Evolutionary conservation across 768 basidiomycete species (phyloP).

Genomic region (Amanita polypyramis): DNA sequence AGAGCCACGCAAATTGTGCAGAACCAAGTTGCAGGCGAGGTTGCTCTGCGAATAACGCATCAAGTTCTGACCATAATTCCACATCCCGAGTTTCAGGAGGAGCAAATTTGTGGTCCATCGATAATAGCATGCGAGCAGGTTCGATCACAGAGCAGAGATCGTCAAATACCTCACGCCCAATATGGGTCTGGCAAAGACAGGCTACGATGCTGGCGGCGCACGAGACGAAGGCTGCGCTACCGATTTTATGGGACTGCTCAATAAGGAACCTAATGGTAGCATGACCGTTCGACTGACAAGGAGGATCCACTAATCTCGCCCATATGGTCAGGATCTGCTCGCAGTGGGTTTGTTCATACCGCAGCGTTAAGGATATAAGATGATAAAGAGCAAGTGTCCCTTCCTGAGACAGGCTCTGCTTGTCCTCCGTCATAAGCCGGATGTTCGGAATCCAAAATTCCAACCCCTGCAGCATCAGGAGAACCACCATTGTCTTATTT

Average conservation of each 20-base stretch:
- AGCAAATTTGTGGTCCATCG: slow-evolving; percentile 58
- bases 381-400: slow-evolving; percentile 66
- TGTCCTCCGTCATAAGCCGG: slow-evolving; percentile 54
- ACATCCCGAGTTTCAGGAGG: slow-evolving; percentile 56
- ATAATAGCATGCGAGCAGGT: slow-evolving; percentile 75
- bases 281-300: slow-evolving; percentile 63
- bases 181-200: slow-evolving; percentile 68
- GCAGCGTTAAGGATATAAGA: slow-evolving; percentile 72
- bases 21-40: slow-evolving; percentile 65
- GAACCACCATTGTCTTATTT: slow-evolving; percentile 31
- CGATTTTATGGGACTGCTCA: slow-evolving; percentile 80
- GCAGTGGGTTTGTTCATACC: slow-evolving; percentile 62
- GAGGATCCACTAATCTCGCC: slow-evolving; percentile 64
- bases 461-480: slow-evolving; percentile 66
- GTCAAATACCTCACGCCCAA: slow-evolving; percentile 65
- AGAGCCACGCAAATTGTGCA: slow-evolving; percentile 83
- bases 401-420: slow-evolving; percentile 41
- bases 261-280: slow-evolving; percentile 76
- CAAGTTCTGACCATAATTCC: slow-evolving; percentile 73
- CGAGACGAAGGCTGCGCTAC: slow-evolving; percentile 64
- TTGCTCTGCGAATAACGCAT: slow-evolving; percentile 62
- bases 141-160: slow-evolving; percentile 82
- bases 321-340: slow-evolving; percentile 78
- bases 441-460: slow-evolving; percentile 80
- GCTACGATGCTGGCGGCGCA: slow-evolving; percentile 78